phyloP scores from a whole-genome alignment of 2,329 filamentous ascomycete species.

The Aspergillus fischeri region DNA sequence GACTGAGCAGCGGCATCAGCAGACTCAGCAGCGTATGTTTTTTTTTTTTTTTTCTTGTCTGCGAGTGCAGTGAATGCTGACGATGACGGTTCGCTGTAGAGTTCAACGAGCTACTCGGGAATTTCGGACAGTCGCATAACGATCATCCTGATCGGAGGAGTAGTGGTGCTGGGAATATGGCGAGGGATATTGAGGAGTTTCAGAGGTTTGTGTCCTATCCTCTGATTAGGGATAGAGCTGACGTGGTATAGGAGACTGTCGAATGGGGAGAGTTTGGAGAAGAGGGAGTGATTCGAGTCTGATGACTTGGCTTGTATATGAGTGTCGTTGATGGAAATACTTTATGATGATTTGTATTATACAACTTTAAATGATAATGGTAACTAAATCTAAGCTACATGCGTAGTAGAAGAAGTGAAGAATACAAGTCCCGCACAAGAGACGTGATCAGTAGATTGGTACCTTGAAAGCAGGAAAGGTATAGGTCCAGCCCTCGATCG shows the following conservation, averaged over 20 bases:
- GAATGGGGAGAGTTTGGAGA: background rate
- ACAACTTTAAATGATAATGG: too few relatives aligned
- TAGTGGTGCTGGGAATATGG: constrained; percentile 14
- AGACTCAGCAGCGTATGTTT: constrained; percentile 7
- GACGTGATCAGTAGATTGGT: constrained; percentile 32
- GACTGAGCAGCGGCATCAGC: background rate
- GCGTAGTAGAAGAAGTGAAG: background rate
- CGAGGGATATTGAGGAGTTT: constrained; percentile 41
- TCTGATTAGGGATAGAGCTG: background rate
- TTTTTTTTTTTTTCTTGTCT: background rate
- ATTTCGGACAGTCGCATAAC: constrained; percentile 10
- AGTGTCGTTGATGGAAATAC: too few relatives aligned
- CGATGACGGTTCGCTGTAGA: constrained; percentile 38
- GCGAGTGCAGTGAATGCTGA: background rate
- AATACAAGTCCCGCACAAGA: background rate
- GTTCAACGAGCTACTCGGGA: constrained; percentile 55
- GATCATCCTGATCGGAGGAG: constrained; percentile 14
- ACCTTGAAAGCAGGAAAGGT: constrained; percentile 38
- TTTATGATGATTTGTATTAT: too few relatives aligned
- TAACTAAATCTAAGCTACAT: background rate
- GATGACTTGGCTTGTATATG: too few relatives aligned
- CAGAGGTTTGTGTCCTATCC: background rate
- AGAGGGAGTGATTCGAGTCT: background rate
- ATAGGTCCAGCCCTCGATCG: constrained; percentile 39
- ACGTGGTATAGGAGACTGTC: background rate